Conservation (phyloP, 257 asterid genomes). For the Ocimum tenuiflorum region DNA sequence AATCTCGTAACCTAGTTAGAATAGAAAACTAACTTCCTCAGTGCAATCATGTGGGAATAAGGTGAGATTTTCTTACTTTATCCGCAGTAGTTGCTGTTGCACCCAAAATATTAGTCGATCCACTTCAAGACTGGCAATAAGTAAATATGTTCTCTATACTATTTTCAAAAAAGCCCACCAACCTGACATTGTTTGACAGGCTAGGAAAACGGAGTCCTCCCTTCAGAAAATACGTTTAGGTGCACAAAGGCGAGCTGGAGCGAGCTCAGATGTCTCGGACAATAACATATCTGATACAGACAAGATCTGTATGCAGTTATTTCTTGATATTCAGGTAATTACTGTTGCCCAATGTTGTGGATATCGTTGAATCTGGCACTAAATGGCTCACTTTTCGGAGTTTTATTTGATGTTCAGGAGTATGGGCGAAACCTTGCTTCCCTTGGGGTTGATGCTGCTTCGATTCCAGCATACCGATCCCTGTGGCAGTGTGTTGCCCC, state of each 20-base stretch:
- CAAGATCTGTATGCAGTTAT: constrained; percentile 89
- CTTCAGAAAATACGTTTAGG: constrained; percentile 92
- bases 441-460: constrained; percentile 72
- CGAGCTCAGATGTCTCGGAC: constrained; percentile 86
- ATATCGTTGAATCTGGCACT: constrained; percentile 7
- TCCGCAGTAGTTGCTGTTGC: too few relatives aligned
- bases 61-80: too few relatives aligned
- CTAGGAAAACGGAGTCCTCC: constrained; percentile 83
- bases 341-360: neutral
- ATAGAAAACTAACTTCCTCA: too few relatives aligned
- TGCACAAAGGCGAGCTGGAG: constrained; percentile 92
- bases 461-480: constrained; percentile 59
- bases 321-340: constrained; percentile 85
- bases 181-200: constrained; percentile 41
- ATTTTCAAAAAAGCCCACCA: constrained; percentile 1
- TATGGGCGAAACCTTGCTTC: constrained; percentile 73
- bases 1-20: neutral
- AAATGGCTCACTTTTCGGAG: too few relatives aligned
- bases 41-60: too few relatives aligned
- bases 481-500: constrained; percentile 93
- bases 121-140: too few relatives aligned
- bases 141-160: too few relatives aligned
- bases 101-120: too few relatives aligned
- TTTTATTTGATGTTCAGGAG: constrained; percentile 51
- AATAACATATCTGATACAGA: constrained; percentile 80